Percentiles rank a stretch among this genome's conserved stretches.
These are phyloP conservation scores for Panicum miliaceum DNA, from an alignment of 176 grass and related monocot species.

Conservation along the genomic window DNA sequence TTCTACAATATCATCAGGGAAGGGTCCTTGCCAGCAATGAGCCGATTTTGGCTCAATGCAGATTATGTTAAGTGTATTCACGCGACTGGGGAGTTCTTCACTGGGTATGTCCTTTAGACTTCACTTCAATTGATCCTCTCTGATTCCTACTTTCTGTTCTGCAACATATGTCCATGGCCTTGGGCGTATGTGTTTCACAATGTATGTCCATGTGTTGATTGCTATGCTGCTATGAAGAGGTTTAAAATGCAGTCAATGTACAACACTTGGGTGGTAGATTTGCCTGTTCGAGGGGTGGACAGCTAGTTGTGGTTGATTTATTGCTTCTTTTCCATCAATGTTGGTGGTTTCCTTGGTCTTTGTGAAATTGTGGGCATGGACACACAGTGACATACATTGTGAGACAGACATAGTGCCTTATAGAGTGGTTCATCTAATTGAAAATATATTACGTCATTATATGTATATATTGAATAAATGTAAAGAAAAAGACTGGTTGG, in stretches of 20 bases:
- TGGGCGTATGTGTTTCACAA: background rate
- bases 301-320: background rate
- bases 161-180: background rate
- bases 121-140: background rate
- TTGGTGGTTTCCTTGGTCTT: background rate
- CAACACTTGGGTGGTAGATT: background rate
- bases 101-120: slow-evolving; percentile 60
- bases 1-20: slow-evolving; percentile 97
- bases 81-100: slow-evolving; percentile 75
- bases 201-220: background rate
- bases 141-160: background rate
- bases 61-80: slow-evolving; percentile 90
- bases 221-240: background rate
- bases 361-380: background rate
- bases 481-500: background rate
- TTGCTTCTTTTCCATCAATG: background rate
- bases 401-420: background rate
- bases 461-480: slow-evolving; percentile 4
- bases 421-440: background rate
- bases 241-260: background rate
- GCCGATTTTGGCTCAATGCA: slow-evolving; percentile 86
- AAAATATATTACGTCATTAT: background rate
- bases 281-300: background rate
- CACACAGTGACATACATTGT: background rate
- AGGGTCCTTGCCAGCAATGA: slow-evolving; percentile 80